Base-by-base conservation (phyloP, 202 grass and related monocot genomes). In the Dendrocalamus latiflorus region DNA sequence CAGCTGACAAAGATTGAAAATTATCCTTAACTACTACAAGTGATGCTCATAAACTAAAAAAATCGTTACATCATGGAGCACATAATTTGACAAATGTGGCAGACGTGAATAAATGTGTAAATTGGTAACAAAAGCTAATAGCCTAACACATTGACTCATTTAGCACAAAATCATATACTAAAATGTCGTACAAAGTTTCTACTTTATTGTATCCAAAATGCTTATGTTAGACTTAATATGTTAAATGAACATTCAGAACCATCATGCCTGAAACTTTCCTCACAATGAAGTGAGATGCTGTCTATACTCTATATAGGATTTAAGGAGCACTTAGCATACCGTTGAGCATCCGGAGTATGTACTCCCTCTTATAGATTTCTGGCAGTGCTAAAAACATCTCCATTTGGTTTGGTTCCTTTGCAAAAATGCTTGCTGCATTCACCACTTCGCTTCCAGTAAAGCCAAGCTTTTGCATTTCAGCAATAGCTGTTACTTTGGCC, bases 361-460 rank as follows among this genome's bases (percentile, higher is more conserved):
- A 89, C 33, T 86, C 87, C 83, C 79, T 66, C 72, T 50, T 89
- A 55, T n/a, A n/a, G n/a, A n/a, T n/a, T n/a, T n/a, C n/a, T n/a
- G n/a, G n/a, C n/a, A n/a, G n/a, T 71, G 83, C 83, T 43, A 82
- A 30, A 66, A 89, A 82, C 87, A 89, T 89, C 7, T 85, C 87
- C 87, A 89, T 89, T 51, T 89, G 87, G 41, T 89, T 81, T 50
- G 87, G 83, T 59, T 89, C 83, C 78, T 77, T 89, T 3, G 83
- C 78, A 0, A 89, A 89, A 82, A 89, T 56, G 51, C 77, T 86
- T 34, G 83, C 87, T 9, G 83, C 58, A 3, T 53, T 77, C 43
- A 89, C 83, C 57, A 86, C 83, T 34, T 89, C 48, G n/a, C 21
- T 82, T 82, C 83, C 78, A 34, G 65, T 60, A 77, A 89, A 85